Percentiles rank a stretch among this genome's conserved stretches.
Conservation (phyloP, 345 rosid genomes). For the Aethionema arabicum region DNA sequence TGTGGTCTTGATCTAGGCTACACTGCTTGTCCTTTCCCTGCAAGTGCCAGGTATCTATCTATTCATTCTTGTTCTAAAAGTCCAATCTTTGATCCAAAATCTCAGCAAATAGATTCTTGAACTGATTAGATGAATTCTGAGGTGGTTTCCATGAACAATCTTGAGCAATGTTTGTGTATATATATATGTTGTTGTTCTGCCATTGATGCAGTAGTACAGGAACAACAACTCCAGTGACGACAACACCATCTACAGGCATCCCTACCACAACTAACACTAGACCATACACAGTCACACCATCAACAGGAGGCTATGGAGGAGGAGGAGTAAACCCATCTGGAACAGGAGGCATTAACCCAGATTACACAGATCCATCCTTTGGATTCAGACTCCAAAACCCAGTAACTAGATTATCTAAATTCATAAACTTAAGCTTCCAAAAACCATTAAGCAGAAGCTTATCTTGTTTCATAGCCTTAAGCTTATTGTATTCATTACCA, state of each 20-base stretch:
- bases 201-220: conserved; percentile 32
- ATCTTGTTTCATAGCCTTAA: background rate
- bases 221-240: conserved; percentile 39
- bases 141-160: too few species aligned
- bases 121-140: background rate
- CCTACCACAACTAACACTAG: conserved; percentile 40
- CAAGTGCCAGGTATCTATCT: conserved; percentile 37
- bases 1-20: conserved; percentile 34
- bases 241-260: conserved; percentile 39
- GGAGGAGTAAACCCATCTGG: conserved; percentile 28
- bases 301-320: conserved; percentile 36
- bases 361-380: conserved; percentile 35
- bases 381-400: conserved; percentile 33
- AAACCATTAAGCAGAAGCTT: background rate
- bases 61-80: conserved; percentile 7
- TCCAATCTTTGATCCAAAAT: conserved; percentile 11
- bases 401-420: background rate
- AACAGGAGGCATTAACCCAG: conserved; percentile 35
- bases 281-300: conserved; percentile 34
- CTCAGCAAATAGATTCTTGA: background rate
- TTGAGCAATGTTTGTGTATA: background rate
- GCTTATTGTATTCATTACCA: background rate
- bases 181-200: background rate
- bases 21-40: conserved; percentile 36
- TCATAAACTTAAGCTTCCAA: background rate